Percentiles rank a stretch among this genome's conserved stretches.
These are phyloP conservation scores for Evernia prunastri DNA, from an alignment of 495 filamentous ascomycete species.

Conservation along the genomic window DNA sequence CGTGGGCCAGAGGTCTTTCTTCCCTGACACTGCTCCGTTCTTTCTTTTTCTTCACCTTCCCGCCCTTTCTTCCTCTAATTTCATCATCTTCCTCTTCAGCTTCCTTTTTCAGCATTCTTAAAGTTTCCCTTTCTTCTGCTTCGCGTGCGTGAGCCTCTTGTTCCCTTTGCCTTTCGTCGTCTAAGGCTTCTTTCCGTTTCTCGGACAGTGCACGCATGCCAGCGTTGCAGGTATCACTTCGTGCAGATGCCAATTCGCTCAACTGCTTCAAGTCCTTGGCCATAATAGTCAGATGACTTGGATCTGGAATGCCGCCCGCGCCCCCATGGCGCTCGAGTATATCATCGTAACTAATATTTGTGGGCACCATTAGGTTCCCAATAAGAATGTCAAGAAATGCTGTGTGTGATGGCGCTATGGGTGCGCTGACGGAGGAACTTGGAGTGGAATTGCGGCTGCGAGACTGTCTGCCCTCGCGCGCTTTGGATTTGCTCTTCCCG, in stretches of 20 bases:
- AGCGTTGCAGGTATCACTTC: conserved; percentile 57
- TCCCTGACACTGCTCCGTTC: conserved; percentile 45
- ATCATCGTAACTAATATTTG: conserved; percentile 60
- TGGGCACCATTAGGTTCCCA: conserved; percentile 53
- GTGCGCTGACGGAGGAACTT: conserved; percentile 49
- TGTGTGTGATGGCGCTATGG: conserved; percentile 45
- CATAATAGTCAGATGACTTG: conserved; percentile 63
- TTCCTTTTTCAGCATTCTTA: conserved; percentile 45
- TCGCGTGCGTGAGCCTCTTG: conserved; percentile 38
- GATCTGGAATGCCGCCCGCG: conserved; percentile 62
- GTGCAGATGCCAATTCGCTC: conserved; percentile 56
- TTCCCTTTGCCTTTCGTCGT: conserved; percentile 44
- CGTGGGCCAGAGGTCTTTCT: conserved; percentile 54
- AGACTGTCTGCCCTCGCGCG: conserved; percentile 61
- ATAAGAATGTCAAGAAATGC: conserved; percentile 56
- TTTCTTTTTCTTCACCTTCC: conserved; percentile 47
- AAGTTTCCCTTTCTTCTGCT: conserved; percentile 37
- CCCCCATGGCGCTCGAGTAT: conserved; percentile 61
- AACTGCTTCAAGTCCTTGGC: conserved; percentile 60
- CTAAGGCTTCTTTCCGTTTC: conserved; percentile 53
- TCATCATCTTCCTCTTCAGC: conserved; percentile 47
- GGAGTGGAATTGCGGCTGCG: conserved; percentile 84
- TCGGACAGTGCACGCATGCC: conserved; percentile 66
- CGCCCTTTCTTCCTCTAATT: conserved; percentile 36
- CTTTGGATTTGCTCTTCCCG: conserved; percentile 70